phyloP scores from a whole-genome alignment of 2,329 filamentous ascomycete species.

The Colletotrichum liaoningense region DNA sequence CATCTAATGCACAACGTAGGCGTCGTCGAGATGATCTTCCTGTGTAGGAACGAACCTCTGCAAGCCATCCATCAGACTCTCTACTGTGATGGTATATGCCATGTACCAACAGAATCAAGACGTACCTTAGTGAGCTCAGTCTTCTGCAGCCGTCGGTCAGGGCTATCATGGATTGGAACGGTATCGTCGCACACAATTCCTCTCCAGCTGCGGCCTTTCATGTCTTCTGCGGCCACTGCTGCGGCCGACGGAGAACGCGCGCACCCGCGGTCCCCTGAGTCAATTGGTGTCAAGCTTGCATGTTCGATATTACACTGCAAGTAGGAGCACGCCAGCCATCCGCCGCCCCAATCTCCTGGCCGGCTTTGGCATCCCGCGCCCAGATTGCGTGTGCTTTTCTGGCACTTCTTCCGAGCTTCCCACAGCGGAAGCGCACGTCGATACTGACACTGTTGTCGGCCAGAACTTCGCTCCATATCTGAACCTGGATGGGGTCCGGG shows the following conservation, averaged over 20 bases:
- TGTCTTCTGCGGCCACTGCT: constrained; percentile 12
- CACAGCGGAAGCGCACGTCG: not conserved
- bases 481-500: constrained; percentile 2
- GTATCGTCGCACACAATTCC: too few species aligned
- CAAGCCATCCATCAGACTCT: not conserved
- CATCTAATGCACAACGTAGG: not conserved
- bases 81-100: not conserved
- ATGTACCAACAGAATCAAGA: too few species aligned
- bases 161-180: too few species aligned
- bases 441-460: not conserved
- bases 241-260: not conserved
- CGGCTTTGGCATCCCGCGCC: not conserved
- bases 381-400: not conserved
- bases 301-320: constrained; percentile 6
- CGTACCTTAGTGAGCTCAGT: too few species aligned
- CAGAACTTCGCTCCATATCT: not conserved
- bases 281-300: not conserved
- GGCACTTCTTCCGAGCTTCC: not conserved
- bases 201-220: not conserved
- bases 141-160: too few species aligned
- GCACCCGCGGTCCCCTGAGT: not conserved
- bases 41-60: not conserved
- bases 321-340: not conserved
- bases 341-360: not conserved
- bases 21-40: not conserved